These are phyloP conservation scores for Trichoderma gamsii DNA, from an alignment of 495 filamentous ascomycete genomes.

Conservation along the genomic window DNA sequence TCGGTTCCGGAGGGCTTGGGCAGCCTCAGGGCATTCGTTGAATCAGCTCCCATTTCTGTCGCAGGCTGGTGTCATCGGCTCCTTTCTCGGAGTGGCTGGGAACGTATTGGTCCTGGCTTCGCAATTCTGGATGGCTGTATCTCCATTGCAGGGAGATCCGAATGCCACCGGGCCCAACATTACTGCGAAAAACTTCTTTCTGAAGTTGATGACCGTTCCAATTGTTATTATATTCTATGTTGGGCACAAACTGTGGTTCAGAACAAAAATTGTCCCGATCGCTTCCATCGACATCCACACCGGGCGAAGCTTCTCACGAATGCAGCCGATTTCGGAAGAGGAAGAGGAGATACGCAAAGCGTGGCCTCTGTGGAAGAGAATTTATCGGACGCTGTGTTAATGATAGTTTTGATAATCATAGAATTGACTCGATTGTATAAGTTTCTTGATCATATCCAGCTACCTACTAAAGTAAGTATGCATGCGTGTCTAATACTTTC, in stretches of 20 bases:
- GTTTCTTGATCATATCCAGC: neutral
- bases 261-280: neutral
- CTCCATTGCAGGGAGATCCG: neutral
- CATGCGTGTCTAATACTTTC: too few species aligned
- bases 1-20: constrained; percentile 22
- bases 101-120: neutral
- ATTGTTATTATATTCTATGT: neutral
- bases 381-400: neutral
- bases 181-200: neutral
- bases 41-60: neutral
- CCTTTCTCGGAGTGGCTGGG: neutral
- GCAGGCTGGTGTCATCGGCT: neutral
- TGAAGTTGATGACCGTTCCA: neutral
- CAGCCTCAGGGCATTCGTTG: neutral
- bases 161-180: neutral
- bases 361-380: neutral
- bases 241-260: neutral
- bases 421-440: neutral
- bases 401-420: neutral
- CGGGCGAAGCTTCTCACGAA: neutral
- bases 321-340: neutral
- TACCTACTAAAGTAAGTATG: too few species aligned
- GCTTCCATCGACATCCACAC: neutral
- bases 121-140: neutral
- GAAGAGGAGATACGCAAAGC: neutral